phyloP scores from a whole-genome alignment of 2,329 filamentous ascomycete genomes.

The Capronia americana region DNA sequence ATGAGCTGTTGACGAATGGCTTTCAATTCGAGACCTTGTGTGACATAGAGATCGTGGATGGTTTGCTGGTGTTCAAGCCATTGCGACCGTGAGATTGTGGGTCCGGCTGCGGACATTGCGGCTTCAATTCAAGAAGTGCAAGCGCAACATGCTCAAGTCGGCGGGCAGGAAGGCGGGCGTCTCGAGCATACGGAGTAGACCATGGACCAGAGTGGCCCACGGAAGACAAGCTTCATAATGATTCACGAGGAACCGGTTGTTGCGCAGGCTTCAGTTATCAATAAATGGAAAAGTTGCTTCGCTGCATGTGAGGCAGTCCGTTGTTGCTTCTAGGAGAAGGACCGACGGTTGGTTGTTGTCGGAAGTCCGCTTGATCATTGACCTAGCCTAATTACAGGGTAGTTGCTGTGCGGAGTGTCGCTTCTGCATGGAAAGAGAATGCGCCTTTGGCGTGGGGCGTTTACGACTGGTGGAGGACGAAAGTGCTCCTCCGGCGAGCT shows the following conservation, averaged over 20 bases:
- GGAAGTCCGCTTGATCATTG: not conserved
- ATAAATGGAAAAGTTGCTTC: not conserved
- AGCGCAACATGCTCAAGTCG: no score
- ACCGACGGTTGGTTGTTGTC: not conserved
- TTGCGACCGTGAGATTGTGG: not conserved
- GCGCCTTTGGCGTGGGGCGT: no score
- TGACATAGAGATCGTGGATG: constrained; percentile 11
- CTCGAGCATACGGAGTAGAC: not conserved
- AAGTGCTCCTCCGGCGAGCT: no score
- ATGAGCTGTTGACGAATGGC: constrained; percentile 10
- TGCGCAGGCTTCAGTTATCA: not conserved
- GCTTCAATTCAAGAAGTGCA: not conserved
- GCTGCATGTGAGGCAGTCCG: not conserved
- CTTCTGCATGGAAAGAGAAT: no score
- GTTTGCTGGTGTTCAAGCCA: constrained; percentile 4
- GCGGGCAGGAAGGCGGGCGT: not conserved
- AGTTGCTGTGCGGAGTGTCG: no score
- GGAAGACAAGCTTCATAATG: not conserved
- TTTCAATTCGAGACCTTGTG: not conserved
- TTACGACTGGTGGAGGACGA: no score
- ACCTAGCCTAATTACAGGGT: no score
- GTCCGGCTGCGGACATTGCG: not conserved
- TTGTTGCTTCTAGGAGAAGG: not conserved
- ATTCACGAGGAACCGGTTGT: not conserved
- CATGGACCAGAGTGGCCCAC: not conserved